Percentiles rank a stretch among this genome's conserved stretches.
Evolutionary conservation across 495 filamentous ascomycete genomes (phyloP).

Genomic region (Aspergillus nidulans): DNA sequence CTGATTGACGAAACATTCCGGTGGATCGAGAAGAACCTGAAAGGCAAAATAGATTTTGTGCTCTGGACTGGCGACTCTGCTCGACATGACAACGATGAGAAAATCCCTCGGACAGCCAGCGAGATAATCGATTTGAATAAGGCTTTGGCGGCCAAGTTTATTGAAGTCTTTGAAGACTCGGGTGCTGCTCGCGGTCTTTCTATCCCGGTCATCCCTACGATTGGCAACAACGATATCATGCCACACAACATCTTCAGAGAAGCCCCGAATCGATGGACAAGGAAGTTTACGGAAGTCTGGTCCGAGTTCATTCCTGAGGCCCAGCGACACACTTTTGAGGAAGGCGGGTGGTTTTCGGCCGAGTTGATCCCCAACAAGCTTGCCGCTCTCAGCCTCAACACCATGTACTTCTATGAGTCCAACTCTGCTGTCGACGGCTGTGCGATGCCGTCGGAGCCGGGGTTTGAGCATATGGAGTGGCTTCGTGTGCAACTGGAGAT

Average conservation of each 20-base stretch:
- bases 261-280: conserved; percentile 83
- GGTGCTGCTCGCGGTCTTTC: conserved; percentile 49
- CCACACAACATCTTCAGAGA: conserved; percentile 89
- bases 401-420: conserved; percentile 89
- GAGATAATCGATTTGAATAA: conserved; percentile 75
- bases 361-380: conserved; percentile 87
- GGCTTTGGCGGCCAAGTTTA: conserved; percentile 70
- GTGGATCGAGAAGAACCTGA: conserved; percentile 84
- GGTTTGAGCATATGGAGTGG: conserved; percentile 96
- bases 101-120: conserved; percentile 64
- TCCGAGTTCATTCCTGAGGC: conserved; percentile 82
- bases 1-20: conserved; percentile 86
- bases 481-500: conserved; percentile 84
- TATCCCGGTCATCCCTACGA: conserved; percentile 82
- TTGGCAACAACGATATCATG: conserved; percentile 96
- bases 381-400: conserved; percentile 93
- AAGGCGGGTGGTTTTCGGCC: conserved; percentile 88
- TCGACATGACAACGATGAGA: conserved; percentile 89
- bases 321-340: conserved; percentile 86
- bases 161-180: conserved; percentile 59
- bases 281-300: conserved; percentile 71
- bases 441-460: conserved; percentile 67
- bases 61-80: conserved; percentile 97
- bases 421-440: conserved; percentile 94
- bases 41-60: conserved; percentile 85